Percentiles rank a stretch among this genome's conserved stretches.
Evolutionary conservation across 108 stramenopile species (phyloP).

Genomic region (Discostella pseudostelligera): DNA sequence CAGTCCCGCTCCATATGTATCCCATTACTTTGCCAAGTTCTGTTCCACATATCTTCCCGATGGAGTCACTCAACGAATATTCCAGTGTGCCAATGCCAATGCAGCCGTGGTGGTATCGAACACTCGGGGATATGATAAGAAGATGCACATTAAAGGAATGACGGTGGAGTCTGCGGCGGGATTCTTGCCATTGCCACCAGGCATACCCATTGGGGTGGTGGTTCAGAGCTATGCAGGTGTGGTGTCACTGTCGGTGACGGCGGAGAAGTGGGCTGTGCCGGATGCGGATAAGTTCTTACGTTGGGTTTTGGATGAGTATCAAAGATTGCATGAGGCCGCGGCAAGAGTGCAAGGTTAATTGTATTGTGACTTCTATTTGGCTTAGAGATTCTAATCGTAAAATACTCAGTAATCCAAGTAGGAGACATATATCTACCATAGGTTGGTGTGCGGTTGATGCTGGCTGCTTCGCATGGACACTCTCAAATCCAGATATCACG

Average conservation of each 20-base stretch:
- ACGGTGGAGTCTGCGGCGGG: slow-evolving; percentile 64
- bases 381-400: too few relatives aligned
- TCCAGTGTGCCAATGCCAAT: slow-evolving; percentile 63
- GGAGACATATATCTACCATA: too few relatives aligned
- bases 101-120: slow-evolving; percentile 77
- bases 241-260: slow-evolving; percentile 66
- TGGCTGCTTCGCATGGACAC: too few relatives aligned
- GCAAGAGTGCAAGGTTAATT: slow-evolving; percentile 19
- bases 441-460: too few relatives aligned
- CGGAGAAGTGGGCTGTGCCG: slow-evolving; percentile 81
- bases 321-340: slow-evolving; percentile 40
- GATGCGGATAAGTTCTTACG: slow-evolving; percentile 78
- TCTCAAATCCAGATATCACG: too few relatives aligned
- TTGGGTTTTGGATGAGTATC: slow-evolving; percentile 80
- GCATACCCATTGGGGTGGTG: slow-evolving; percentile 77
- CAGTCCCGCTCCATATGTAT: slow-evolving; percentile 66
- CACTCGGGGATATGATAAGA: slow-evolving; percentile 58
- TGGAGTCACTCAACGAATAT: slow-evolving; percentile 45
- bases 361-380: neutral
- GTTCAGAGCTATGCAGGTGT: slow-evolving; percentile 66
- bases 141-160: slow-evolving; percentile 69
- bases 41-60: slow-evolving; percentile 44
- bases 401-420: too few relatives aligned
- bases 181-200: slow-evolving; percentile 82
- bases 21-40: slow-evolving; percentile 56